A percentile compares a stretch with the other conserved stretches of the same genome.
These are phyloP conservation scores for Yamadazyma dushanensis DNA, from an alignment of 1,139 yeast genomes.

Conservation along the genomic window DNA sequence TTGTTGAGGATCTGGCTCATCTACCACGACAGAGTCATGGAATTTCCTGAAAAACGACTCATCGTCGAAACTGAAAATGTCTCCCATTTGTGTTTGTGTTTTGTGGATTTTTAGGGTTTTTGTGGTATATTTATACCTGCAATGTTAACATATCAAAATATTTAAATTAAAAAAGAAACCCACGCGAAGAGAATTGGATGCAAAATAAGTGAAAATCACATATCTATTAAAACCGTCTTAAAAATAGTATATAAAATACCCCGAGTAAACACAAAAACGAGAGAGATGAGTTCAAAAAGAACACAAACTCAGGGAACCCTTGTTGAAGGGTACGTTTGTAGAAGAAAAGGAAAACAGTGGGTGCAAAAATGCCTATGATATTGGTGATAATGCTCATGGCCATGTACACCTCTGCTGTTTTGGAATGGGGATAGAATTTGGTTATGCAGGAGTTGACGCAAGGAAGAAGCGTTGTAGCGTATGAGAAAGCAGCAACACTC, in stretches of 20 bases:
- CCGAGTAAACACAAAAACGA: not conserved
- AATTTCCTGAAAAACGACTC: slow-evolving; percentile 17
- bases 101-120: not conserved
- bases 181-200: not conserved
- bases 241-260: not conserved
- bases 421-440: slow-evolving; percentile 12
- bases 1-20: slow-evolving; percentile 6
- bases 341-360: slow-evolving; percentile 21
- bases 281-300: too few species aligned
- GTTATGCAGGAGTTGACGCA: slow-evolving; percentile 6
- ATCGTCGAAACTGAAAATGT: slow-evolving; percentile 25
- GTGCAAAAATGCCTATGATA: slow-evolving; percentile 20
- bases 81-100: slow-evolving; percentile 8
- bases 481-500: not conserved
- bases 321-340: slow-evolving; percentile 20
- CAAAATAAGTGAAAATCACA: not conserved
- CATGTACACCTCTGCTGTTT: slow-evolving; percentile 11
- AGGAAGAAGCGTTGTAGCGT: slow-evolving; percentile 4
- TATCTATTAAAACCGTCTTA: not conserved
- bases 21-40: slow-evolving; percentile 7
- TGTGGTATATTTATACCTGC: not conserved
- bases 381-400: slow-evolving; percentile 14
- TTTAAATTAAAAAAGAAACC: not conserved
- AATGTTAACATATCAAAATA: too few species aligned
- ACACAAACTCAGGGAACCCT: slow-evolving; percentile 8